phyloP scores from a whole-genome alignment of 2,329 filamentous ascomycete genomes.

The Pseudonectria buxi region DNA sequence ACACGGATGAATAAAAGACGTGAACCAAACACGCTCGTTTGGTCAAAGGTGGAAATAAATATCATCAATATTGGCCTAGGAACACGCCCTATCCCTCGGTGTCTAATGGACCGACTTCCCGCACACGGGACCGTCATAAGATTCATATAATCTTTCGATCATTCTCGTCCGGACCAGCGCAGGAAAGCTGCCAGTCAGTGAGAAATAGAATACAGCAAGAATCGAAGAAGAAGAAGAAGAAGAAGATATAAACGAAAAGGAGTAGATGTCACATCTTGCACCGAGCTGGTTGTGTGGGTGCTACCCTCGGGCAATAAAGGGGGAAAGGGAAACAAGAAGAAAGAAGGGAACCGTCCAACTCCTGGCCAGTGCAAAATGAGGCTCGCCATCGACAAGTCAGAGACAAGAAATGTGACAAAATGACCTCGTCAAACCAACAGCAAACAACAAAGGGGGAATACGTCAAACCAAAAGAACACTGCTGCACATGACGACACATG shows the following conservation, averaged over 20 bases:
- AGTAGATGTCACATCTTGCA: conserved; percentile 14
- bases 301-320: conserved; percentile 11
- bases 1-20: conserved; percentile 1
- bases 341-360: conserved; percentile 19
- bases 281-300: conserved; percentile 22
- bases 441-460: conserved; percentile 21
- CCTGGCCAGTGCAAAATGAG: conserved; percentile 23
- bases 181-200: conserved; percentile 7
- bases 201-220: conserved; percentile 15
- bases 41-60: conserved; percentile 3
- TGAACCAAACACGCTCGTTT: background rate
- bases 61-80: conserved; percentile 22
- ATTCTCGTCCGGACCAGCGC: conserved; percentile 8
- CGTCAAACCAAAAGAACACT: conserved; percentile 11
- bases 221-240: conserved; percentile 14
- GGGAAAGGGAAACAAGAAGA: conserved; percentile 10
- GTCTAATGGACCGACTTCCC: conserved; percentile 21
- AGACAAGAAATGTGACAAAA: conserved; percentile 8
- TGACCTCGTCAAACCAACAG: conserved; percentile 5
- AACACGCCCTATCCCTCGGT: conserved; percentile 4
- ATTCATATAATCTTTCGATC: conserved; percentile 23
- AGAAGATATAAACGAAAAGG: conserved; percentile 8
- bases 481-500: conserved; percentile 20
- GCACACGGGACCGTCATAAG: conserved; percentile 15
- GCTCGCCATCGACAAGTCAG: conserved; percentile 8